Base-by-base conservation (phyloP, 805 yeast genomes). In the Pichia eremophila region DNA sequence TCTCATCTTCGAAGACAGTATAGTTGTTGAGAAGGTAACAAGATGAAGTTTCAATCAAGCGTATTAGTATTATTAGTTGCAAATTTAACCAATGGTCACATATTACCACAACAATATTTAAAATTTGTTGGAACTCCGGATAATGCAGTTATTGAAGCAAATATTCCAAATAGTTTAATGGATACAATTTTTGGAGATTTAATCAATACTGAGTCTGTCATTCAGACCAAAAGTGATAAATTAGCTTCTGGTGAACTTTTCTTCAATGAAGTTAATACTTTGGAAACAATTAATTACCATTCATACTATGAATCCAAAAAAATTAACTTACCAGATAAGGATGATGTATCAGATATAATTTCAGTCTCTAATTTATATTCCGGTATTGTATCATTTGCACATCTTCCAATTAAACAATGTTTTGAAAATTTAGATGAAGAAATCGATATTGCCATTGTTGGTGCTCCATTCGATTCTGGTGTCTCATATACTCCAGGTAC, bases 401-500 rank as follows among this genome's bases (percentile, higher is more conserved):
- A 75, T 48, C 62, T 77, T 41, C 73, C 74, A 10, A 63, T 65
- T 45, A 67, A 69, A 50, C 65, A 74, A 51, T 78, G 83, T 57
- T 77, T 72, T 56, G 72, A 41, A 66, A 66, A 71, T 46, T 68
- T 69, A 25, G 58, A 53, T 17, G 49, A 71, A 10, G 62, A 65
- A 41, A 53, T 63, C 14, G 83, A 78, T 54, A 71, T 78, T 39
- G 82, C 81, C 3, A 71, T 78, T 28, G 72, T 77, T 12, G 81
- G 81, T 2, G 80, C 81, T 1, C 81, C 81, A 0, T 78, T 75
- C 50, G 83, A 78, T 54, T 73, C 80, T 0, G 79, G 81, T 1
- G 75, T 72, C 1, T 71, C 79, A 0, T 78, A 66, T 55, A 59
- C 78, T 17, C 80, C 81, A 0, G 82, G 82, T 3, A 79, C 82